Conservation (phyloP, 2,329 filamentous ascomycete species). For the Botrytis fabae region DNA sequence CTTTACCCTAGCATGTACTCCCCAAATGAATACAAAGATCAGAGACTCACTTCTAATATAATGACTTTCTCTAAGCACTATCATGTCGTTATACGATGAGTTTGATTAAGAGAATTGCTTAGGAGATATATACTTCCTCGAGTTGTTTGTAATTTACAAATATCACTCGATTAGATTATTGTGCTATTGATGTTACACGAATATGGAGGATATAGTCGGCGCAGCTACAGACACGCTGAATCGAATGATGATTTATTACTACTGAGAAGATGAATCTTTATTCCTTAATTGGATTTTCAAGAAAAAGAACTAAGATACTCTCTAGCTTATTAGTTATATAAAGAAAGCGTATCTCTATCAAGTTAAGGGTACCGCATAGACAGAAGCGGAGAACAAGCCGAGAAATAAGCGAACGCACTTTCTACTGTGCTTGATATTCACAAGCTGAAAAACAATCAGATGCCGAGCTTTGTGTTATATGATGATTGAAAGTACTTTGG, state of each 20-base stretch:
- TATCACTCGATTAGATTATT: background rate
- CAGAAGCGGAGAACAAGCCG: background rate
- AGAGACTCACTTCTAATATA: background rate
- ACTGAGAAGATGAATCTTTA: too few relatives aligned
- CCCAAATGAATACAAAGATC: background rate
- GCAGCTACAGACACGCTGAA: too few relatives aligned
- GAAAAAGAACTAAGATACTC: too few relatives aligned
- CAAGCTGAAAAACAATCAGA: background rate
- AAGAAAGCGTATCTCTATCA: background rate
- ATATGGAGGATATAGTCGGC: background rate
- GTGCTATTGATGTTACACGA: background rate
- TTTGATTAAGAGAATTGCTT: background rate
- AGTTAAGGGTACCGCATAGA: background rate
- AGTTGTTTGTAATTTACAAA: background rate
- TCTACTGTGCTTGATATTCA: background rate
- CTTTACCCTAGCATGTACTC: background rate
- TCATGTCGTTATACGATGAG: background rate
- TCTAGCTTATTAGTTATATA: too few relatives aligned
- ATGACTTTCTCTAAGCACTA: accelerated
- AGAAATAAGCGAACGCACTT: background rate
- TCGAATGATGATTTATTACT: too few relatives aligned
- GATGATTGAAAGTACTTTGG: background rate
- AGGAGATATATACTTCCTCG: background rate
- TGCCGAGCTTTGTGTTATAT: background rate
- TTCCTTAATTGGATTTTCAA: too few relatives aligned